Evolutionary conservation across 768 basidiomycete species (phyloP).

Genomic region (Agaricus sinodeliciosus): DNA sequence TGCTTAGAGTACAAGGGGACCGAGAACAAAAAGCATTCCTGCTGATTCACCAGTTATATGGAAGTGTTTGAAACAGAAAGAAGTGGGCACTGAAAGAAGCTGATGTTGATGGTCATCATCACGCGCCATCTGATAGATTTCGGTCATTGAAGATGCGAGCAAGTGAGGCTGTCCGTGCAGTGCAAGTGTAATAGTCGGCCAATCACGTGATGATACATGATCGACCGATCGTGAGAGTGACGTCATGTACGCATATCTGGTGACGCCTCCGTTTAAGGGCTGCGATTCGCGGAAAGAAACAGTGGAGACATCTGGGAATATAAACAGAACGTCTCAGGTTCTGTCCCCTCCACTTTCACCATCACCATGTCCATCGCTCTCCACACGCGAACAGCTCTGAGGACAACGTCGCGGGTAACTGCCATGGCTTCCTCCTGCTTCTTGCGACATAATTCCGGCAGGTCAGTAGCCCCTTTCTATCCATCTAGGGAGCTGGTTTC

Average conservation of each 20-base stretch:
- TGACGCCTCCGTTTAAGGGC: background rate
- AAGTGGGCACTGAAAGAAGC: too few relatives aligned
- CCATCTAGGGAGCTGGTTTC: too few relatives aligned
- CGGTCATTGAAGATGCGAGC: too few relatives aligned
- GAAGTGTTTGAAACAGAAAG: too few relatives aligned
- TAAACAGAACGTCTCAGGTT: constrained; percentile 5
- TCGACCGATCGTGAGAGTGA: constrained; percentile 4
- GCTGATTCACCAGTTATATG: too few relatives aligned
- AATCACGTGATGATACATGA: background rate
- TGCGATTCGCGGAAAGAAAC: background rate
- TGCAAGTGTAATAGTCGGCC: background rate
- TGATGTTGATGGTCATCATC: too few relatives aligned
- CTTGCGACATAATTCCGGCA: background rate
- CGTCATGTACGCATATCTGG: constrained; percentile 5
- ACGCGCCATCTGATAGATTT: too few relatives aligned
- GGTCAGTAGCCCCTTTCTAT: background rate
- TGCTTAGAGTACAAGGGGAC: background rate
- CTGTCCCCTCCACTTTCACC: background rate
- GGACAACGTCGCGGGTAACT: background rate
- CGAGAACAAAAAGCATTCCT: background rate
- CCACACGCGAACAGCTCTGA: background rate
- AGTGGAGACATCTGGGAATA: constrained; percentile 9
- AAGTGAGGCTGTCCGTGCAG: background rate
- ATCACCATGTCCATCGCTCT: background rate
- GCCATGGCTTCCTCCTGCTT: background rate